Conservation (phyloP, 495 filamentous ascomycete genomes). For the Penicillium angulare region DNA sequence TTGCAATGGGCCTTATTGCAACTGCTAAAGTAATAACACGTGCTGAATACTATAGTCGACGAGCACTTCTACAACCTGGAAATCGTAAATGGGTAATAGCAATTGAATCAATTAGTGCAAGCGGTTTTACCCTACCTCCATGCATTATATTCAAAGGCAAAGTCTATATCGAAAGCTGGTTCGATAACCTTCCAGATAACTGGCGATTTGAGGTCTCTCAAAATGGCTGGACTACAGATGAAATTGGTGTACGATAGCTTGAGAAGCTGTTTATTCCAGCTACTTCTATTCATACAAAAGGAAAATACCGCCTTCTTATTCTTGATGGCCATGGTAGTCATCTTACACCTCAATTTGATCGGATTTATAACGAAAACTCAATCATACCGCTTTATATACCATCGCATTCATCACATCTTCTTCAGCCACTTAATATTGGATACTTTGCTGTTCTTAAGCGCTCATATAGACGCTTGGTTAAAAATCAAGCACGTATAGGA, state of each 20-base stretch:
- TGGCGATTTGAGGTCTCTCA: neutral
- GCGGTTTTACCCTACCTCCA: no score
- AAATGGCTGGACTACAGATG: neutral
- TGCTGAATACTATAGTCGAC: no score
- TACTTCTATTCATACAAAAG: neutral
- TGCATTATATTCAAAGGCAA: no score
- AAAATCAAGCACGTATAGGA: neutral
- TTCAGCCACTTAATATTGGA: neutral
- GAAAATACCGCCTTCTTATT: neutral
- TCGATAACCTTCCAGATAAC: no score
- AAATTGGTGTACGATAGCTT: slow-evolving; percentile 2
- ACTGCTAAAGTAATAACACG: no score
- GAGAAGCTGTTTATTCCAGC: slow-evolving; percentile 1
- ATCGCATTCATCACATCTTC: neutral
- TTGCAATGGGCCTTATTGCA: no score
- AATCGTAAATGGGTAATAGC: no score
- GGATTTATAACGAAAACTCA: neutral
- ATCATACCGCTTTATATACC: slow-evolving; percentile 1
- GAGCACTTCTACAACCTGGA: no score
- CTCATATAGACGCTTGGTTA: neutral
- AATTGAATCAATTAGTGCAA: no score
- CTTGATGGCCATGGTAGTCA: neutral
- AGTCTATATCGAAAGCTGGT: no score
- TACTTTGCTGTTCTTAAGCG: neutral
- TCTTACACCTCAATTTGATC: slow-evolving; percentile 1